Evolutionary conservation across 1,139 yeast species (phyloP), one percentile per base, ranked within the genome.

Genomic region (Candida frijolesensis): DNA sequence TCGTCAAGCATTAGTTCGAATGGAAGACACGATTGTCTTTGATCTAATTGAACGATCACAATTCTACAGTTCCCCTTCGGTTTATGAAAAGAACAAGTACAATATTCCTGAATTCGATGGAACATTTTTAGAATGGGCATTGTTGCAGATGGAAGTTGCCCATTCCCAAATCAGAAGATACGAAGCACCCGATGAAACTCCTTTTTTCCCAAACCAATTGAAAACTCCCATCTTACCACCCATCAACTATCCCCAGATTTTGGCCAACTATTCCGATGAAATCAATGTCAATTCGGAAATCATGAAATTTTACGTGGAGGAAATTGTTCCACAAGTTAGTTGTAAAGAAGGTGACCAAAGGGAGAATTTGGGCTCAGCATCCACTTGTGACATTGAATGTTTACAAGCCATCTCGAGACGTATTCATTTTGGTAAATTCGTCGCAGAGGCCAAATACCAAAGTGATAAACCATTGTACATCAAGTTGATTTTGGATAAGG

Each of bases 21-120:
- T 94, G 97, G 99, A 94, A 63, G 99, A 94, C 67, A 87, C 97
- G 9, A 91, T 94, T 60, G 89, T 94, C 56, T 94, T 92, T 76
- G 89, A 87, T 53, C 80, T 94, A 59, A 92, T 94, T 55, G 99
- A 94, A 68, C 79, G 99, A 57, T 89, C 97, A 2, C 97, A 92
- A 69, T 94, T 90, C 64, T 85, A 75, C 60, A 79, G 82, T 39
- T 85, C 92, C 49, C 87, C 88, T 2, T 79, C 90, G 16, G 91
- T 91, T 12, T 94, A 94, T 67, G 78, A 79, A 59, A 63, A 66
- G 9, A 78, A 82, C 55, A 82, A 82, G 54, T 82, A 84, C 54
- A 67, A 74, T 3, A 82, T 91, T 35, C 87, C 89, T 3, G 74
- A 82, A 51, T 89, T 87, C 60, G 76, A 86, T 33, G 96, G 96